Base-by-base conservation (phyloP, 768 basidiomycete species). In the Hericium erinaceus region DNA sequence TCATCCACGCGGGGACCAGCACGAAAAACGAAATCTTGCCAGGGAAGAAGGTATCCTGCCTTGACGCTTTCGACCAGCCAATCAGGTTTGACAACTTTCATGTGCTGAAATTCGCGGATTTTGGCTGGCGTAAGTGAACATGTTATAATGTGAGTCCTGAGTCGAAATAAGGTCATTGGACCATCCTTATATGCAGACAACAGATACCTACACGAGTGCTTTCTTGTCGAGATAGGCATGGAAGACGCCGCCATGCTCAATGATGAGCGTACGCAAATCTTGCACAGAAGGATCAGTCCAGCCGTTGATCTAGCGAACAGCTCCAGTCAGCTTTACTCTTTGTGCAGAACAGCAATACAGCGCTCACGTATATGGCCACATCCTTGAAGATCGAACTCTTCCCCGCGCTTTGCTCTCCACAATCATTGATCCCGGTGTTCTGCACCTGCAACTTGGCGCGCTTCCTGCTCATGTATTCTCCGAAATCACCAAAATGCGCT, bases 381-480 rank as follows among this genome's bases (percentile, higher is more conserved):
- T 86, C 90, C 33, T 76, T 71, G 63, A 98, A 92, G 39, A 97
- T 80, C 57, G 74, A 68, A 41, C 75, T 77, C 39, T 70, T 70
- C 18, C 44, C 63, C 20, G 57, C 65, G 22, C 55, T 57, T 15
- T 61, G 64, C n/a, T 53, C 67, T 20, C 56, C 63, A n/a, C 39
- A 48, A 20, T 64, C 59, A 26, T 69, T 66, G 39, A 79, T 65
- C 56, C 70, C 69, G 38, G 67, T 67, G 59, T 92, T 91, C 72
- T 93, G 89, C 4, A 92, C 83, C 64, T 89, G 89, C 52, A 98
- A 69, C 69, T 98, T 98, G 33, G 88, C 86, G 2, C 95, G 82
- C 72, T 98, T 98, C 59, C 93, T 77, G 2, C 77, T 71, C 91
- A 97, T 92, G 66, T 97, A 98, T 66, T 94, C 85, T 0, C 88